Evolutionary conservation across 148 eudicot species (phyloP), one percentile per base, ranked within the genome.

Genomic region (Vaccinium vitisidaea): DNA sequence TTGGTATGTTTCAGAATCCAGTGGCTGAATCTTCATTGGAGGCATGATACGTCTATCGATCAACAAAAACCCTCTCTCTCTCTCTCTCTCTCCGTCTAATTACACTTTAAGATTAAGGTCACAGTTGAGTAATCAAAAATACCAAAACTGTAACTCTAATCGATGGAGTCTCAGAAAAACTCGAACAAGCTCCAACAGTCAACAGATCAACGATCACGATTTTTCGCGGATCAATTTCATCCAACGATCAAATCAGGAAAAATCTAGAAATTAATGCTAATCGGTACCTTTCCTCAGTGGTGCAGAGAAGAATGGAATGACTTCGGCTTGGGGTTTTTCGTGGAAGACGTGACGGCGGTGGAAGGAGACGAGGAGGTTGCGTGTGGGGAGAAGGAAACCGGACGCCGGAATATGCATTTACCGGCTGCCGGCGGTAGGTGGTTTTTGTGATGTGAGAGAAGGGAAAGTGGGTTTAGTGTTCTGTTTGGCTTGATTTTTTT

Each of bases 11-110:
- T 81, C 80, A 53, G 84, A 85, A 81, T 92, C 94, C 55, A 93
- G 87, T 46, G 95, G 95, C 77, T 93, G 96, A 80, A 93, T 88
- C 89, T 91, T 93, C 94, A 89, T 88, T 63, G 93, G 95, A 90
- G 92, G 93, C 92, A 92, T 89, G 58, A 30, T 77, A 77, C 13
- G 70, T 54, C 78, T 84, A 15, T 27, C 75, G 65, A 81, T 65
- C 10, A 61, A 59, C 19, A 59, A n/a, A 46, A 36, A 5, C 39
- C 0, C 71, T 13, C 18, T 10, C 50, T n/a, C 50, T 11, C 0
- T 25, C 46, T 16, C 39, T 56, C 69, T 55, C 16, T 30, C 65
- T 79, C 21, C 46, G 6, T 52, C 32, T 59, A 61, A 46, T 61
- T 80, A 61, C 55, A 13, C 46, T 30, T 16, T 55, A 30, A 63